Percentiles rank a stretch among this genome's conserved stretches.
Evolutionary conservation across 768 basidiomycete genomes (phyloP).

Genomic region (Auriculariales sp.): DNA sequence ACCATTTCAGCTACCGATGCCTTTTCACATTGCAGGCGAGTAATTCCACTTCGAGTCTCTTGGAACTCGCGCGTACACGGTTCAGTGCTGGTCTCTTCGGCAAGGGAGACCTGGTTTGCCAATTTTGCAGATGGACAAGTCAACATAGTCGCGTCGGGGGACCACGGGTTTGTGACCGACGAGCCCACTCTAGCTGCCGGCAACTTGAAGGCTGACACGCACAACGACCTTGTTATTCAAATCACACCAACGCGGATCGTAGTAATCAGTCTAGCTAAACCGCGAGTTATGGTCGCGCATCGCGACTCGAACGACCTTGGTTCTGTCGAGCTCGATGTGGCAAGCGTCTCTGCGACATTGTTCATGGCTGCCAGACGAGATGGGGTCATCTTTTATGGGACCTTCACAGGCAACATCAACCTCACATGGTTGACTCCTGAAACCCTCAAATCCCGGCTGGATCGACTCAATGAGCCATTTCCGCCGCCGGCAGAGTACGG

Average conservation of each 20-base stretch:
- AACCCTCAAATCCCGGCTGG: too few species aligned
- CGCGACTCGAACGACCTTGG: neutral
- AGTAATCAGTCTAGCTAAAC: neutral
- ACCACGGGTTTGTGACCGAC: constrained; percentile 30
- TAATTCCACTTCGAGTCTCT: constrained; percentile 42
- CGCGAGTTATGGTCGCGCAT: neutral
- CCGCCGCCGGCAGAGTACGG: too few species aligned
- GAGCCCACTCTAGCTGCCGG: constrained; percentile 49
- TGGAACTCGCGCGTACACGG: constrained; percentile 9
- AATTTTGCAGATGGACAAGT: constrained; percentile 32
- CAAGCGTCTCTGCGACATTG: too few species aligned
- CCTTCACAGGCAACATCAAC: too few species aligned
- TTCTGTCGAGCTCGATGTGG: neutral
- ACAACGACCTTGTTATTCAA: too few species aligned
- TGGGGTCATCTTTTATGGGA: too few species aligned
- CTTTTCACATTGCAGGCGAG: constrained; percentile 34
- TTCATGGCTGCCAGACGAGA: too few species aligned
- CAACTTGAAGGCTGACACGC: too few species aligned
- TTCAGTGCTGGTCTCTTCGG: constrained; percentile 46
- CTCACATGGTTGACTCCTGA: too few species aligned
- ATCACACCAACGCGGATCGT: too few species aligned
- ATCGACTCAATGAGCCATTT: too few species aligned
- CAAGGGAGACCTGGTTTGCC: constrained; percentile 39
- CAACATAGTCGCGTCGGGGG: constrained; percentile 24
- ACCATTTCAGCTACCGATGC: constrained; percentile 43